phyloP scores from a whole-genome alignment of 305 asterid species.

The Fraxinus greggii region DNA sequence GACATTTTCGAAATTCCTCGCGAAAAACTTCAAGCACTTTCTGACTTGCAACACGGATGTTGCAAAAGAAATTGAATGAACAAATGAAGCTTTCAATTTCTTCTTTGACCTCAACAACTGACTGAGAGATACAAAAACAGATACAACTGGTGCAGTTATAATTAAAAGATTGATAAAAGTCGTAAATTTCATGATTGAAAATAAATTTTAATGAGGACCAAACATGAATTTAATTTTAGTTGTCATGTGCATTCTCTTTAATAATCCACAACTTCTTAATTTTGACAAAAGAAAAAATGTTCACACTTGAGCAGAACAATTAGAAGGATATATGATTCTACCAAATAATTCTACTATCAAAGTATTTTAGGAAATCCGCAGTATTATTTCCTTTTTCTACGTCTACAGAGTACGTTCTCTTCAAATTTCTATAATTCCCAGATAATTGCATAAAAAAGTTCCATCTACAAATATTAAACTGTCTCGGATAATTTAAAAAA shows the following conservation, averaged over 20 bases:
- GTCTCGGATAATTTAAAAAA: background rate
- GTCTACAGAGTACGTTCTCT: background rate
- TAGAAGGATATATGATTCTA: background rate
- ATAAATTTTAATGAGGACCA: background rate
- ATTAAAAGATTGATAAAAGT: background rate
- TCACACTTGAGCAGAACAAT: background rate
- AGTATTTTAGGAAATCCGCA: background rate
- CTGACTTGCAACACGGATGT: constrained; percentile 79
- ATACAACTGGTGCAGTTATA: background rate
- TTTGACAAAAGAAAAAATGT: background rate
- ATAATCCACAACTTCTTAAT: background rate
- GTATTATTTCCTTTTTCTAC: background rate
- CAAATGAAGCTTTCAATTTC: background rate
- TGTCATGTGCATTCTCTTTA: background rate
- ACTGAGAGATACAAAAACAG: background rate
- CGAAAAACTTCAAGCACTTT: constrained; percentile 75
- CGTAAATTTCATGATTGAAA: background rate
- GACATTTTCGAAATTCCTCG: constrained; percentile 68
- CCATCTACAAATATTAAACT: background rate
- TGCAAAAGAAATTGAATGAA: constrained; percentile 41
- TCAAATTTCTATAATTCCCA: background rate
- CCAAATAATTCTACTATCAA: background rate
- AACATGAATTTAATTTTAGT: background rate
- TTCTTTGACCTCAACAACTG: background rate
- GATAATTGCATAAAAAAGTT: background rate